A percentile compares a stretch with the other conserved stretches of the same genome.
phyloP scores from a whole-genome alignment of 805 yeast genomes.

The Kodamaea leandrae region DNA sequence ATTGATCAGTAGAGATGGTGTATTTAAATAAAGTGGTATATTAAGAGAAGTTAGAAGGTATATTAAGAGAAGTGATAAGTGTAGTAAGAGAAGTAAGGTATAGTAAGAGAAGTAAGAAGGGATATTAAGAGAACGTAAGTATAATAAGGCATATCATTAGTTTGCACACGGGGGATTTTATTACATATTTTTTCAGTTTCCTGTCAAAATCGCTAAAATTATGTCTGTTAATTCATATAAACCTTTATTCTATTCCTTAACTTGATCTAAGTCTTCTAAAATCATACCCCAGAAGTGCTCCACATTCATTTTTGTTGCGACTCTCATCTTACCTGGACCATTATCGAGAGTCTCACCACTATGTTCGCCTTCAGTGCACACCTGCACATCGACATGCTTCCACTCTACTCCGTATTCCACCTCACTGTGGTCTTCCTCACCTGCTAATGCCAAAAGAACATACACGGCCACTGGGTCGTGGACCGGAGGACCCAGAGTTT shows the following conservation, averaged over 20 bases:
- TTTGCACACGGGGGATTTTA: too few species aligned
- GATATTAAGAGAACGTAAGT: too few species aligned
- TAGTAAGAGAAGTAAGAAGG: too few species aligned
- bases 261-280: neutral
- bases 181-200: too few species aligned
- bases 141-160: too few species aligned
- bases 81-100: too few species aligned
- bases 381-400: constrained; percentile 23
- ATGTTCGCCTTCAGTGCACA: constrained; percentile 27
- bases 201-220: too few species aligned
- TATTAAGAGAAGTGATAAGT: too few species aligned
- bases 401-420: constrained; percentile 23
- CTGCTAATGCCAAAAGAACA: constrained; percentile 49
- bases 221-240: neutral
- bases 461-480: constrained; percentile 79
- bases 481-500: constrained; percentile 61
- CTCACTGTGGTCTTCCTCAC: constrained; percentile 14
- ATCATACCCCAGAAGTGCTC: constrained; percentile 12
- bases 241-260: neutral
- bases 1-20: neutral
- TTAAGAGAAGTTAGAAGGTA: too few species aligned
- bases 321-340: constrained; percentile 6
- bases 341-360: constrained; percentile 28
- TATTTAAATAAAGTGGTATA: too few species aligned
- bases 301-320: constrained; percentile 10